phyloP scores from a whole-genome alignment of 2,329 filamentous ascomycete species.

The Arthrobotrys pseudoclavata region DNA sequence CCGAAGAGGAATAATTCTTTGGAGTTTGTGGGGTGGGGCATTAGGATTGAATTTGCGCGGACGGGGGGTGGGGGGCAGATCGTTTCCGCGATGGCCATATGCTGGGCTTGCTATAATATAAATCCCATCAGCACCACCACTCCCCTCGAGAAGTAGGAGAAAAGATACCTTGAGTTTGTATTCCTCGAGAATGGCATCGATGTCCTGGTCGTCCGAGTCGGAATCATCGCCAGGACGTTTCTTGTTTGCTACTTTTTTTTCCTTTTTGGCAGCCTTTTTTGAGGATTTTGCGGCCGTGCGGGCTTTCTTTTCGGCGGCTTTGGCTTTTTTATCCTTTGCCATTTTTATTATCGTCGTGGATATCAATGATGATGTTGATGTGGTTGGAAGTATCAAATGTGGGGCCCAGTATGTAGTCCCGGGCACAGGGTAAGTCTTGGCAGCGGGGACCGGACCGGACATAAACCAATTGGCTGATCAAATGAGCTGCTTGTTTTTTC shows the following conservation, averaged over 20 bases:
- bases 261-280: slow-evolving; percentile 73
- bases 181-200: slow-evolving; percentile 92
- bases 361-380: neutral
- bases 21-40: slow-evolving; percentile 83
- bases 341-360: slow-evolving; percentile 8
- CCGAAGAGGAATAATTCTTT: slow-evolving; percentile 90
- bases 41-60: slow-evolving; percentile 82
- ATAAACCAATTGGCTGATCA: neutral
- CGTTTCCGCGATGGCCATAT: slow-evolving; percentile 91
- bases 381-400: neutral
- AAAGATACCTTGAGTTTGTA: slow-evolving; percentile 77
- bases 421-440: slow-evolving; percentile 2
- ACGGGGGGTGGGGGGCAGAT: slow-evolving; percentile 79
- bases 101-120: slow-evolving; percentile 80
- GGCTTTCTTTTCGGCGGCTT: slow-evolving; percentile 70
- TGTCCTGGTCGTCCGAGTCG: slow-evolving; percentile 90
- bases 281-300: slow-evolving; percentile 66
- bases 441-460: slow-evolving; percentile 27
- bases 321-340: slow-evolving; percentile 65
- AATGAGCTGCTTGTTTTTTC: slow-evolving; percentile 5
- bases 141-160: neutral
- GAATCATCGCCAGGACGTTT: slow-evolving; percentile 78
- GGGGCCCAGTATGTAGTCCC: slow-evolving; percentile 23
- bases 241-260: slow-evolving; percentile 87
- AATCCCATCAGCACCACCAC: slow-evolving; percentile 1